Percentiles rank a stretch among this genome's conserved stretches.
Evolutionary conservation across 2,329 filamentous ascomycete species (phyloP).

Genomic region (Calonectria ilicicola): DNA sequence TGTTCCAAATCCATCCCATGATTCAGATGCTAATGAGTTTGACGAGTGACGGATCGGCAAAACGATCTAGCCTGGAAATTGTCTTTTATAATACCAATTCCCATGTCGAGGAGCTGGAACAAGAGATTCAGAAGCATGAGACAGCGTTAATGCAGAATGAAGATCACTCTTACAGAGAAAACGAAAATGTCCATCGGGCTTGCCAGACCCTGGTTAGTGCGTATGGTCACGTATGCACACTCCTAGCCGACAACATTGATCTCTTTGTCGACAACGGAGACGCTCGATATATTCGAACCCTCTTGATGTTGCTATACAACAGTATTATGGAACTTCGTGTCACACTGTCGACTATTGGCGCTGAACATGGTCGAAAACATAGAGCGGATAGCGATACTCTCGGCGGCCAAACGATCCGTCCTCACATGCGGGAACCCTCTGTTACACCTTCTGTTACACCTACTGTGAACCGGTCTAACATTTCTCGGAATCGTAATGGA

Average conservation of each 20-base stretch:
- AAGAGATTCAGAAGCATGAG: constrained; percentile 73
- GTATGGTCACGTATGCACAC: constrained; percentile 74
- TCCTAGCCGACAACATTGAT: constrained; percentile 71
- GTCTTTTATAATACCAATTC: constrained; percentile 77
- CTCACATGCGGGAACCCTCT: constrained; percentile 64
- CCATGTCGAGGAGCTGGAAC: constrained; percentile 74
- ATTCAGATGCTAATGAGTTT: constrained; percentile 75
- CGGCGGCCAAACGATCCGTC: constrained; percentile 62
- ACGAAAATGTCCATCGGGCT: constrained; percentile 73
- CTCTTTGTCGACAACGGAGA: constrained; percentile 74
- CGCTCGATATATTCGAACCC: constrained; percentile 74
- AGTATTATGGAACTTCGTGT: constrained; percentile 76
- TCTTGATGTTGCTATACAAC: constrained; percentile 73
- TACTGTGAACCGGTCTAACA: constrained; percentile 60
- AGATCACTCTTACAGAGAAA: constrained; percentile 63
- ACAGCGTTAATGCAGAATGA: constrained; percentile 60
- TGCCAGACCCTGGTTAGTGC: constrained; percentile 73
- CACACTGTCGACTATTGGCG: constrained; percentile 55
- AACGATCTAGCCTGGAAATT: constrained; percentile 73
- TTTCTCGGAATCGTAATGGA: constrained; percentile 49
- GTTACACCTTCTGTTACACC: constrained; percentile 65
- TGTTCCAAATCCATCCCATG: constrained; percentile 76
- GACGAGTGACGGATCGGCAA: constrained; percentile 69
- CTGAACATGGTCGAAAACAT: constrained; percentile 38
- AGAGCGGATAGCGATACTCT: constrained; percentile 31